phyloP scores from a whole-genome alignment of 2,329 filamentous ascomycete species.

The Apiospora saccharicola region DNA sequence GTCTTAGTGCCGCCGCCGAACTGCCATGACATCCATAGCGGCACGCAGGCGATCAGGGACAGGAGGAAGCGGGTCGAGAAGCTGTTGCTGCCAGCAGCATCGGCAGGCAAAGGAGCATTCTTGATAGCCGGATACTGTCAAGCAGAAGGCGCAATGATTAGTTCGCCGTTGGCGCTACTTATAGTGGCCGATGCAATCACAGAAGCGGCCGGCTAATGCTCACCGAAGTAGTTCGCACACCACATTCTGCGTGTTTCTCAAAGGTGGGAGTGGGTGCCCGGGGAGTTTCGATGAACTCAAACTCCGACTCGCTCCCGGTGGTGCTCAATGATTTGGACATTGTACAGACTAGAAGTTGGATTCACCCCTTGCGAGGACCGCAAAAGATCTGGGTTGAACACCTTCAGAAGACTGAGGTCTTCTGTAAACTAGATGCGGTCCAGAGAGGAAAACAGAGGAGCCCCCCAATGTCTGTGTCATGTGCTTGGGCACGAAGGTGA shows the following conservation, averaged over 20 bases:
- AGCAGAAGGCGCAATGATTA: slow-evolving; percentile 24
- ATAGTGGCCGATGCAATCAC: background rate
- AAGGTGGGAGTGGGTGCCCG: slow-evolving; percentile 56
- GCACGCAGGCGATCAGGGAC: slow-evolving; percentile 72
- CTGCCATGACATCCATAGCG: slow-evolving; percentile 83
- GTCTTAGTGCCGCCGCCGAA: slow-evolving; percentile 87
- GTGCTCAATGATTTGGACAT: slow-evolving; percentile 54
- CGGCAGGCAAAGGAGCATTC: slow-evolving; percentile 92
- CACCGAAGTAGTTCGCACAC: slow-evolving; percentile 63
- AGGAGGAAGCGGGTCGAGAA: slow-evolving; percentile 87
- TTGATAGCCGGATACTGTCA: slow-evolving; percentile 84
- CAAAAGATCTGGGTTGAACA: background rate
- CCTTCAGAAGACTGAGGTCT: background rate
- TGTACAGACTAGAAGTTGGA: slow-evolving; percentile 38
- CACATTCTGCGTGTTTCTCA: slow-evolving; percentile 61
- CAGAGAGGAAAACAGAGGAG: background rate
- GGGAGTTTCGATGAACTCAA: slow-evolving; percentile 71
- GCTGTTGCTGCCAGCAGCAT: slow-evolving; percentile 81
- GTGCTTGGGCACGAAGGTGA: slow-evolving; percentile 10
- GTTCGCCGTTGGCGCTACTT: background rate
- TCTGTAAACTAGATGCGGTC: background rate
- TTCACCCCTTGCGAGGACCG: background rate
- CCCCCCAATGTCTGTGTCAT: background rate
- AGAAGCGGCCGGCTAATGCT: slow-evolving; percentile 36
- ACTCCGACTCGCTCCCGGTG: slow-evolving; percentile 57